These are phyloP conservation scores for Hyphodiscus hymeniophilus DNA, from an alignment of 495 filamentous ascomycete genomes.

Conservation along the genomic window DNA sequence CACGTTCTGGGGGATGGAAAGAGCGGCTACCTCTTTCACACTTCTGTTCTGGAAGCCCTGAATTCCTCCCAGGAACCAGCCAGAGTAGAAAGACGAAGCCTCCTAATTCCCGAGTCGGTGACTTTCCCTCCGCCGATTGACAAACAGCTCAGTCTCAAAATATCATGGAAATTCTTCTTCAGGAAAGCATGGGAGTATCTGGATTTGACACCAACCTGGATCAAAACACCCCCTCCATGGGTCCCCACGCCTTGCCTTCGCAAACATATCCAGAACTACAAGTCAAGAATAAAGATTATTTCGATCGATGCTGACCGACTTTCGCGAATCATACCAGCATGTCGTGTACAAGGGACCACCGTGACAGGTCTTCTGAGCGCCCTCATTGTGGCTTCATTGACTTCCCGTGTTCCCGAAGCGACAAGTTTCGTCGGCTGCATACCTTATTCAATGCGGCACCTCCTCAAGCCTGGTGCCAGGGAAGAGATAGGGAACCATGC, in stretches of 20 bases:
- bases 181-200: constrained; percentile 3
- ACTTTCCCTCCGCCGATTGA: constrained; percentile 9
- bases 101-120: constrained; percentile 4
- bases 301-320: constrained; percentile 9
- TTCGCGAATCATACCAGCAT: constrained; percentile 10
- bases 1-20: constrained; percentile 24
- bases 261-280: constrained; percentile 4
- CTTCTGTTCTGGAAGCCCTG: constrained; percentile 18
- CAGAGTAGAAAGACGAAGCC: not conserved
- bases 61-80: constrained; percentile 3
- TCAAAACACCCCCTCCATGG: constrained; percentile 2
- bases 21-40: constrained; percentile 24
- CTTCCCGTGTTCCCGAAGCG: constrained; percentile 10
- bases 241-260: not conserved
- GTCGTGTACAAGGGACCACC: constrained; percentile 17
- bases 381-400: constrained; percentile 11
- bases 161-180: constrained; percentile 7
- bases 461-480: constrained; percentile 12
- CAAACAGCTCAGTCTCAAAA: constrained; percentile 8
- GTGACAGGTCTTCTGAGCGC: constrained; percentile 24
- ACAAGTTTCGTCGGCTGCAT: constrained; percentile 10
- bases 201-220: not conserved
- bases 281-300: constrained; percentile 17
- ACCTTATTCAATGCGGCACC: constrained; percentile 10
- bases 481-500: constrained; percentile 17